Base-by-base conservation (phyloP, 208 protist species). In the Borovskyia barvae region DNA sequence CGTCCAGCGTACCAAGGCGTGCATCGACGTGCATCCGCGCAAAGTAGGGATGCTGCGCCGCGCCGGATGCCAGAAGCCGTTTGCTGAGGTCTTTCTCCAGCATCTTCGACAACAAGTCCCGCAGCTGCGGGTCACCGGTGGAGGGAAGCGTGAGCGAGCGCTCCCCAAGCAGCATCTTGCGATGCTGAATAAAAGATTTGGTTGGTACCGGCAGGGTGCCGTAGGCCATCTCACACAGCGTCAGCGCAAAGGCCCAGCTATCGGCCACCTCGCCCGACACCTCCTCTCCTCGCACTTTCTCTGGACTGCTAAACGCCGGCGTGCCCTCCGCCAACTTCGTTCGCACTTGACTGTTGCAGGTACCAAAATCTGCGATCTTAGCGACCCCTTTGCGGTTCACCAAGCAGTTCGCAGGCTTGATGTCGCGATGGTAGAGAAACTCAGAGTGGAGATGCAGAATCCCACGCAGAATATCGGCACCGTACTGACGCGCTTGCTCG, bases 181-280 rank as follows among this genome's bases (percentile, higher is more conserved):
- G 55, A 37, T 72, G 56, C 40, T 63, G 56, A 15, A 50, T 9
- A 4, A 62, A 39, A 15, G 63, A 60, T 14, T 43, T 70, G 33
- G 63, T 62, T 1, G 63, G 56, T 41, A 63, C 66, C 17, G 93
- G 89, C 19, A 96, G 62, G 22, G 39, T 54, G 24, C 85, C 85
- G 58, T 72, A 88, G 5, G 84, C 66, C 50, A 92, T 69, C 64
- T 92, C 66, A 56, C 82, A 97, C 19, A 97, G 57, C 12, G 93
- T 97, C 48, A 97, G 68, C 9, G 90, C 93, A 41, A 96, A 89
- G 12, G 87, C 75, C 93, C 93, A 97, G 58, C 89, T 93, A 69
- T 97, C 93, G 30, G 76, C 80, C 11, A 90, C 79, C 6, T 86
- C 72, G 24, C 88, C 90, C 25, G 64, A 53, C 17, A 87, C 77